A percentile compares a stretch with the other conserved stretches of the same genome.
These are phyloP conservation scores for Magnusiomyces suaveolens DNA, from an alignment of 1,139 yeast genomes.

Conservation along the genomic window DNA sequence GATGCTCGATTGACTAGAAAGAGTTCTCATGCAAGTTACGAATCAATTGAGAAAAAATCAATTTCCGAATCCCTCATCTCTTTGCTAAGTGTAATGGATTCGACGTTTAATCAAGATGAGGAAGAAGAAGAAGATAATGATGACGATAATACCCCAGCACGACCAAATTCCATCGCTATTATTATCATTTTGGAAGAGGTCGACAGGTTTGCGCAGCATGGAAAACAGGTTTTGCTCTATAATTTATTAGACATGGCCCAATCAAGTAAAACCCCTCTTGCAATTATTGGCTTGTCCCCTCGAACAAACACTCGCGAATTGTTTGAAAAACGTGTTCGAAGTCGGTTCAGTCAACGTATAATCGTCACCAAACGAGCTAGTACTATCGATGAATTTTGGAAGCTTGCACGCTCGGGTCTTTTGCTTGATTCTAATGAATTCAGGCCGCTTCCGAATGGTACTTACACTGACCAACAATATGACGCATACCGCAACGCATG, in stretches of 20 bases:
- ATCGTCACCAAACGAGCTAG: constrained; percentile 48
- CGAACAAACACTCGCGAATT: constrained; percentile 67
- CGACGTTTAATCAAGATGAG: constrained; percentile 21
- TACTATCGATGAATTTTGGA: constrained; percentile 30
- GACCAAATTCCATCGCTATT: constrained; percentile 41
- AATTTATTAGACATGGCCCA: constrained; percentile 81
- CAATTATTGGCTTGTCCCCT: constrained; percentile 73
- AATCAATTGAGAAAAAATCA: constrained; percentile 38
- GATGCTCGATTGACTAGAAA: constrained; percentile 38
- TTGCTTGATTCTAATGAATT: constrained; percentile 22
- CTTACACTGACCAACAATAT: background rate
- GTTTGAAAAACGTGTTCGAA: constrained; percentile 82
- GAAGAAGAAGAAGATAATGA: constrained; percentile 28
- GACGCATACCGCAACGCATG: background rate
- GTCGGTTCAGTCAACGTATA: constrained; percentile 77
- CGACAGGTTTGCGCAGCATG: constrained; percentile 54
- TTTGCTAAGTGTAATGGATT: constrained; percentile 37
- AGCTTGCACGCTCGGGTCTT: constrained; percentile 28
- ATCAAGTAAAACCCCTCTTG: constrained; percentile 58
- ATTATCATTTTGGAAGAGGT: constrained; percentile 77
- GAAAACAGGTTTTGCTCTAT: constrained; percentile 74
- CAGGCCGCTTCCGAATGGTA: background rate
- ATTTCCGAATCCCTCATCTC: constrained; percentile 46
- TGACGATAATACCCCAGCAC: constrained; percentile 18
- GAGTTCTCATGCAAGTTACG: constrained; percentile 14